Evolutionary conservation across 176 grass and related monocot genomes (phyloP).

Genomic region (Otatea glauca): DNA sequence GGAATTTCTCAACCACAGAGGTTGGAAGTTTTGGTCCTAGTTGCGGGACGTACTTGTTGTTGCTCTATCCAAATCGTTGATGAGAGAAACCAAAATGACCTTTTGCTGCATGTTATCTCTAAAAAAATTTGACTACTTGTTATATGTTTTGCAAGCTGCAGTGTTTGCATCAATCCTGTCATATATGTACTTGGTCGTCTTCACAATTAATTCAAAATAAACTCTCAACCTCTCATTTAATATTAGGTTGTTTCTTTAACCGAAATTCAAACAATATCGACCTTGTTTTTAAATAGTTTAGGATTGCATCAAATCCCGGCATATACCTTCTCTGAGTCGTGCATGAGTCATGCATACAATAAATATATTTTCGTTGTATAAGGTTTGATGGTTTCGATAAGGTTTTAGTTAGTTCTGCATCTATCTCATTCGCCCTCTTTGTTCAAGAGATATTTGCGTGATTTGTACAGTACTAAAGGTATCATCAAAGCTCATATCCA

Average conservation of each 20-base stretch:
- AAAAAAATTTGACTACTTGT: not conserved
- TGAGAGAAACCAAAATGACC: not conserved
- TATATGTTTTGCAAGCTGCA: conserved; percentile 18
- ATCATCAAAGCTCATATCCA: conserved; percentile 18
- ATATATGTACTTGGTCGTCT: not conserved
- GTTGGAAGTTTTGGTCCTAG: conserved; percentile 39
- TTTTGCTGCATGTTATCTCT: not conserved
- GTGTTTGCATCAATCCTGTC: not conserved
- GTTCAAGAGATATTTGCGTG: conserved; percentile 51
- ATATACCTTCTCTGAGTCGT: conserved; percentile 21
- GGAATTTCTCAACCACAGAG: conserved; percentile 27
- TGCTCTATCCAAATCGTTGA: conserved; percentile 45
- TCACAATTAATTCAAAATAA: not conserved
- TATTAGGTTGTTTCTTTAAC: not conserved
- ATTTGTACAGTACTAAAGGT: conserved; percentile 46
- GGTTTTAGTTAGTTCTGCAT: not conserved
- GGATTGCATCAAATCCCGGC: not conserved
- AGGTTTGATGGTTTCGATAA: not conserved
- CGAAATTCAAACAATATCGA: not conserved
- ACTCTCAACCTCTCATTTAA: not conserved
- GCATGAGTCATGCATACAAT: conserved; percentile 31
- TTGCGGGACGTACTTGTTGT: not conserved
- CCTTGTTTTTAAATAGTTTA: not conserved
- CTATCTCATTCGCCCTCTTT: conserved; percentile 23
- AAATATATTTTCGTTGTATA: not conserved